Percentiles rank a stretch among this genome's conserved stretches.
phyloP scores from a whole-genome alignment of 768 basidiomycete species.

The Suillus sp. region DNA sequence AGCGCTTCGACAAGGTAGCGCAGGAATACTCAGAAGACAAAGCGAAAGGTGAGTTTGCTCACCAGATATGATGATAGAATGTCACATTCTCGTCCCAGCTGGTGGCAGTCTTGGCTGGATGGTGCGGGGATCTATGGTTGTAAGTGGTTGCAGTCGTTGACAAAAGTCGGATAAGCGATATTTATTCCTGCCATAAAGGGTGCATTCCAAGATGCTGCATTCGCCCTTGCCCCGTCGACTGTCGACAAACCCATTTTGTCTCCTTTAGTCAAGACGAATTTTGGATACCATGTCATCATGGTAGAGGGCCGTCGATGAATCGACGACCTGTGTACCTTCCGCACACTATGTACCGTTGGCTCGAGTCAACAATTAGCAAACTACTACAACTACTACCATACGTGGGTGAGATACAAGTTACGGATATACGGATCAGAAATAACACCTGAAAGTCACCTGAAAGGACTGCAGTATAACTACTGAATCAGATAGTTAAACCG shows the following conservation, averaged over 20 bases:
- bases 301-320: constrained; percentile 74
- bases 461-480: background rate
- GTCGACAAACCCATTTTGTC: constrained; percentile 77
- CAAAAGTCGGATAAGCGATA: background rate
- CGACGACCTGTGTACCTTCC: constrained; percentile 10
- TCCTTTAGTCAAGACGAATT: constrained; percentile 76
- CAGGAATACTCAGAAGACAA: constrained; percentile 92
- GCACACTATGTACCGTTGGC: background rate
- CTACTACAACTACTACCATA: constrained; percentile 8
- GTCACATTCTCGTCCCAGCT: constrained; percentile 42
- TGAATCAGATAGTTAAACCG: background rate
- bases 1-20: constrained; percentile 85
- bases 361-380: constrained; percentile 8
- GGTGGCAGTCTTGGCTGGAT: constrained; percentile 90
- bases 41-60: constrained; percentile 62
- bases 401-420: constrained; percentile 9
- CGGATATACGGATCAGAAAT: constrained; percentile 12
- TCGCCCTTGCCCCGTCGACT: constrained; percentile 75
- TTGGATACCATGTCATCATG: constrained; percentile 91
- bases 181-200: constrained; percentile 40
- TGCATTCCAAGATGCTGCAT: constrained; percentile 87
- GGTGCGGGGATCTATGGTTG: constrained; percentile 82
- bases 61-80: background rate
- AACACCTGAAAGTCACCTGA: constrained; percentile 4
- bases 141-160: constrained; percentile 34